Evolutionary conservation across 2,329 filamentous ascomycete species (phyloP), one percentile per base, ranked within the genome.

Genomic region (Dendryphion nanum): DNA sequence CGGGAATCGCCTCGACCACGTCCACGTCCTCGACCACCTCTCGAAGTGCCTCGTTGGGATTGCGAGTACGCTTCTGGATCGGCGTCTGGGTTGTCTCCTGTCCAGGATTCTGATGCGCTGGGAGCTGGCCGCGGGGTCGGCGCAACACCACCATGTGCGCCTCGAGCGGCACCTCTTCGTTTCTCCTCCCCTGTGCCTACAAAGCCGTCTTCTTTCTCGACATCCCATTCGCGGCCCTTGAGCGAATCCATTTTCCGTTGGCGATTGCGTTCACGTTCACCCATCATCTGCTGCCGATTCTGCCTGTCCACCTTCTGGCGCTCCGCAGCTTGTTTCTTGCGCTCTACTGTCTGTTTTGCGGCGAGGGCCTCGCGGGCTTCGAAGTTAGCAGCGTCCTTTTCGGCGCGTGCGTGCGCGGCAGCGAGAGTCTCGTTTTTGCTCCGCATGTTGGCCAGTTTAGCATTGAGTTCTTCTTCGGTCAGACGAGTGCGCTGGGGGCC

Each of bases 311-410:
- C 68, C 35, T 73, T 72, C 39, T 62, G 55, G 23, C 56, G 48
- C 42, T 63, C 60, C 0, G 54, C 56, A 1, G 40, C 42, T 5
- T 55, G 38, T 40, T 61, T 64, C 44, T 75, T 67, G 39, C 60
- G 56, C 47, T 68, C 62, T 8, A 61, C 57, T 13, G 64, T 59
- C 32, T 78, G 74, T 48, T 75, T 70, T 16, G 74, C 73, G 1
- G 78, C 75, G 7, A 78, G 65, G 21, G 77, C 75, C 54, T 85
- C 82, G n/a, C 81, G 73, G 40, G 81, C 74, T 29, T 80, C 73
- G 56, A 83, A 85, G 0, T 75, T 77, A 3, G 79, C 80, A 37
- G 77, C 74, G 48, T 86, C 82, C n/a, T 79, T 80, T 66, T 85
- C 78, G n/a, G 81, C 80, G 18, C 80, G 74, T 1, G 76, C 77